Evolutionary conservation across 768 basidiomycete species (phyloP).

Genomic region (Botryobasidium botryosum): DNA sequence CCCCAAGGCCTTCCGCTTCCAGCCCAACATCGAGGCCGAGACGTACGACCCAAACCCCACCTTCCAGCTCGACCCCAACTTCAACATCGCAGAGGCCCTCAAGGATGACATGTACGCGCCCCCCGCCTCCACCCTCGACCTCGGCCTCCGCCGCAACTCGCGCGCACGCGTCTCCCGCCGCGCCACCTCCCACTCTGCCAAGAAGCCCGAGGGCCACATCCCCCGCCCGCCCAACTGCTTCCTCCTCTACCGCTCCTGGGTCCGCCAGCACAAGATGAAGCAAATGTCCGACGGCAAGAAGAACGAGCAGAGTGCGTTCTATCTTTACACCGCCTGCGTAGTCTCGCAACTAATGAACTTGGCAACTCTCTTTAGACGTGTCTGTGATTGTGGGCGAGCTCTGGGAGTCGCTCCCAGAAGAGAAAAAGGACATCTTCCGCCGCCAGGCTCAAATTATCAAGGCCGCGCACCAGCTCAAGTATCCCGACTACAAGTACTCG

Average conservation of each 20-base stretch:
- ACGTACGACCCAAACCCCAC: too few relatives aligned
- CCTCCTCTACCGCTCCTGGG: conserved; percentile 13
- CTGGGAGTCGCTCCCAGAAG: conserved; percentile 2
- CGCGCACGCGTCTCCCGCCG: conserved; percentile 1
- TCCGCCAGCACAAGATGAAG: neutral
- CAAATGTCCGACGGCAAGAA: neutral
- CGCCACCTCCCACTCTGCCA: conserved; percentile 15
- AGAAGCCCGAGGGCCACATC: conserved; percentile 16
- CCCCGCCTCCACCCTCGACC: too few relatives aligned
- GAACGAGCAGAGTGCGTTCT: conserved; percentile 4
- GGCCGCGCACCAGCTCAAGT: too few relatives aligned
- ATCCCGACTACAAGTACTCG: too few relatives aligned
- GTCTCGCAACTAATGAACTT: too few relatives aligned
- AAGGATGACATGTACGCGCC: too few relatives aligned
- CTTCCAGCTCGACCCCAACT: too few relatives aligned
- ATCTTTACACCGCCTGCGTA: too few relatives aligned
- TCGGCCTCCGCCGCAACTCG: neutral
- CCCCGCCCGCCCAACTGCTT: conserved; percentile 18
- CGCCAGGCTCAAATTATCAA: neutral
- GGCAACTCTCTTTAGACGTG: too few relatives aligned
- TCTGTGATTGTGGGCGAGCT: conserved; percentile 1
- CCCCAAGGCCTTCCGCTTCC: too few relatives aligned
- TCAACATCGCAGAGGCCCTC: too few relatives aligned
- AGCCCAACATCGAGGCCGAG: too few relatives aligned
- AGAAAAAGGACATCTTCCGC: conserved; percentile 5